A percentile compares a stretch with the other conserved stretches of the same genome.
Conservation (phyloP, 2,329 filamentous ascomycete species). For the Thielaviopsis euricoi region DNA sequence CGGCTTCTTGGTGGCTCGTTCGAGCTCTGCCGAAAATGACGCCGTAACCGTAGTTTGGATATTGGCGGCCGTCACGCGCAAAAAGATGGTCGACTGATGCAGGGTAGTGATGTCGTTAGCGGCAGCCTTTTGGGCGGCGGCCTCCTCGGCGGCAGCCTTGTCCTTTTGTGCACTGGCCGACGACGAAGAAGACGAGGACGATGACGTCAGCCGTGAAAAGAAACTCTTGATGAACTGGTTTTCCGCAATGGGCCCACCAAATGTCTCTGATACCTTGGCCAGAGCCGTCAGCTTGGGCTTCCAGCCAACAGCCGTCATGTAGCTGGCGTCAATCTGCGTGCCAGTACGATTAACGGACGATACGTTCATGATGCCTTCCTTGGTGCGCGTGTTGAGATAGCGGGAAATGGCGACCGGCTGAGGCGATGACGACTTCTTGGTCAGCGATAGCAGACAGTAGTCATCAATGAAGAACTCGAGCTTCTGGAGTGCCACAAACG, state of each 20-base stretch:
- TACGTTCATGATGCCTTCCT: slow-evolving; percentile 79
- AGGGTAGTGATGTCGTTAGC: slow-evolving; percentile 54
- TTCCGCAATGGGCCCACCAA: slow-evolving; percentile 31
- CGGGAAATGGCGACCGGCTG: slow-evolving; percentile 55
- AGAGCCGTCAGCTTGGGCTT: slow-evolving; percentile 37
- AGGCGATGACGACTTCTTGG: slow-evolving; percentile 73
- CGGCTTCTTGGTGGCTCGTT: slow-evolving; percentile 92
- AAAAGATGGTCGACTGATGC: slow-evolving; percentile 66
- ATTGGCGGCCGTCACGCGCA: slow-evolving; percentile 71
- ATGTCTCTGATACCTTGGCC: slow-evolving; percentile 30
- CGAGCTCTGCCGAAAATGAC: slow-evolving; percentile 67
- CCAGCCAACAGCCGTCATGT: slow-evolving; percentile 79
- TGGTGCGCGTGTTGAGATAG: slow-evolving; percentile 67
- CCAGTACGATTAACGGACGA: slow-evolving; percentile 65
- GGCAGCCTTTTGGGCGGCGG: slow-evolving; percentile 44
- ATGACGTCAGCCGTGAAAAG: slow-evolving; percentile 56
- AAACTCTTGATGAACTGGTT: slow-evolving; percentile 56
- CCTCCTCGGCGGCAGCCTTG: slow-evolving; percentile 40
- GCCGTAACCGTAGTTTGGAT: slow-evolving; percentile 60
- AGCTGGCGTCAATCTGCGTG: slow-evolving; percentile 80
- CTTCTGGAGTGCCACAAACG: slow-evolving; percentile 75
- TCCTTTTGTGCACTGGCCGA: slow-evolving; percentile 23
- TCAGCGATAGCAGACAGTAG: slow-evolving; percentile 60
- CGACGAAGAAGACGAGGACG: slow-evolving; percentile 30
- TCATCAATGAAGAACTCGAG: slow-evolving; percentile 88